These are phyloP conservation scores for Globisporangium yorkense DNA, from an alignment of 352 stramenopile genomes.

Conservation along the genomic window DNA sequence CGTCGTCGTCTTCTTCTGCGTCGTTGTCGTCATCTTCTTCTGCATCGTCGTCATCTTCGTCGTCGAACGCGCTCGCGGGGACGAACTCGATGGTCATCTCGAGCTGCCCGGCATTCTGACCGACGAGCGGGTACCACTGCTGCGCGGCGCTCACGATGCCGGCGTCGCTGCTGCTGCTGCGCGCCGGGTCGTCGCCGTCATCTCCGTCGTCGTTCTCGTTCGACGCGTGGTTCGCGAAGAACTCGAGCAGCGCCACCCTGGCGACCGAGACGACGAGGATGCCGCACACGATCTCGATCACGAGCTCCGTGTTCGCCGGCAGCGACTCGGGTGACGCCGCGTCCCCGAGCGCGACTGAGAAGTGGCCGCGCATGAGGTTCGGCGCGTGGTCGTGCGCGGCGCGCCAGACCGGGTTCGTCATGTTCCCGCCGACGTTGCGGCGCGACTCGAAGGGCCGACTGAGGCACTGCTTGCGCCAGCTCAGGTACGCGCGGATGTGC, in stretches of 20 bases:
- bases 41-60: conserved; percentile 6
- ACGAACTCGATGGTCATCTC: conserved; percentile 50
- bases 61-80: conserved; percentile 15
- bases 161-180: not conserved
- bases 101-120: conserved; percentile 33
- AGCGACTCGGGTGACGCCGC: conserved; percentile 18
- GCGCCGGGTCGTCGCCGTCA: conserved; percentile 4
- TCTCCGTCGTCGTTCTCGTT: not conserved
- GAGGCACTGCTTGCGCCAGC: conserved; percentile 14
- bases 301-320: conserved; percentile 32
- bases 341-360: conserved; percentile 12
- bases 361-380: conserved; percentile 26
- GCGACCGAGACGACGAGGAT: conserved; percentile 36
- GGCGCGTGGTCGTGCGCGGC: conserved; percentile 19
- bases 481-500: conserved; percentile 31
- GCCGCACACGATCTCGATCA: conserved; percentile 51
- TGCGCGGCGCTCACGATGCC: conserved; percentile 19
- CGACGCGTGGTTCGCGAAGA: conserved; percentile 15
- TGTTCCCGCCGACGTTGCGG: conserved; percentile 31
- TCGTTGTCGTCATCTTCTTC: conserved; percentile 1
- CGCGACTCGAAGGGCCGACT: conserved; percentile 36
- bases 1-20: not conserved
- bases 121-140: conserved; percentile 40
- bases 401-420: conserved; percentile 40
- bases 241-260: conserved; percentile 26